Evolutionary conservation across 768 basidiomycete species (phyloP).

Genomic region (Hygrophorus pudorinus): DNA sequence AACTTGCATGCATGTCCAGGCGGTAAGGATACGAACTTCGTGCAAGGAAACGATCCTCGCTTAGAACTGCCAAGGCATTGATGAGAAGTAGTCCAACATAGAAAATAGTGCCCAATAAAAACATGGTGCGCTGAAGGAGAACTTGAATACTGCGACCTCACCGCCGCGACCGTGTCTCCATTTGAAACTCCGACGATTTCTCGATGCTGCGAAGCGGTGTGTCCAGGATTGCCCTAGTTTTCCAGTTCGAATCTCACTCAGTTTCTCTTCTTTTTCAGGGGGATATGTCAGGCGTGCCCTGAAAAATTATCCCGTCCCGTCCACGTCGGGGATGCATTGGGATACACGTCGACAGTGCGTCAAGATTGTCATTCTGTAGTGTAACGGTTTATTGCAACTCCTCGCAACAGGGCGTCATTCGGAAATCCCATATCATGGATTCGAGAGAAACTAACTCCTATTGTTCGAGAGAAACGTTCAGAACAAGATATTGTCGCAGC

Average conservation of each 20-base stretch:
- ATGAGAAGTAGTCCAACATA: slow-evolving; percentile 83
- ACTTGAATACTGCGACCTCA: too few relatives aligned
- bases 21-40: slow-evolving; percentile 48
- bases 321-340: too few relatives aligned
- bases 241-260: too few relatives aligned
- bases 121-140: slow-evolving; percentile 22
- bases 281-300: too few relatives aligned
- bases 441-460: slow-evolving; percentile 44
- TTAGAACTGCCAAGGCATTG: slow-evolving; percentile 92
- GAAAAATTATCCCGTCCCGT: too few relatives aligned
- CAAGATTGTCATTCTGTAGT: background rate
- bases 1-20: slow-evolving; percentile 11
- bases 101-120: slow-evolving; percentile 62
- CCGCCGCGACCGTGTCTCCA: too few relatives aligned
- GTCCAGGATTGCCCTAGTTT: too few relatives aligned
- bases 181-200: background rate
- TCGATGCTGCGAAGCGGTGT: background rate
- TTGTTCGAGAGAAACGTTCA: slow-evolving; percentile 32
- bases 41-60: slow-evolving; percentile 93
- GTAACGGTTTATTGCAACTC: background rate
- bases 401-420: slow-evolving; percentile 31
- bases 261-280: too few relatives aligned
- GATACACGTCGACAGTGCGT: slow-evolving; percentile 39
- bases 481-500: slow-evolving; percentile 37
- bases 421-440: slow-evolving; percentile 58